Evolutionary conservation across 2,329 filamentous ascomycete genomes (phyloP).

Genomic region (Pseudocercospora pini-densiflorae): DNA sequence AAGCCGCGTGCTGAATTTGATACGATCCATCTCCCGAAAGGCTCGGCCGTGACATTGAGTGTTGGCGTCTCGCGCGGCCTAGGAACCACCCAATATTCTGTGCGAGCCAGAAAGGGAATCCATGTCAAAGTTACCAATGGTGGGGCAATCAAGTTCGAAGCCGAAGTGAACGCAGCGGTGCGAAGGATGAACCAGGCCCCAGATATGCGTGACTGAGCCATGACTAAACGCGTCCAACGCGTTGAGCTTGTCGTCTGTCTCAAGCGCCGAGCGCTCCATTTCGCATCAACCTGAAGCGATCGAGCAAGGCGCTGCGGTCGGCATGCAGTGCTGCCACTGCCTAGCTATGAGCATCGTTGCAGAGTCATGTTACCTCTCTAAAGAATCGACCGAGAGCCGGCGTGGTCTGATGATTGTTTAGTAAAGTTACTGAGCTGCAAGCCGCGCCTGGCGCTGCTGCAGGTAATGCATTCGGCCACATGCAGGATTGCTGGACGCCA

Average conservation of each 20-base stretch:
- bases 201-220: not conserved
- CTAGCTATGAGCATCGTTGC: too few species aligned
- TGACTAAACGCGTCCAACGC: not conserved
- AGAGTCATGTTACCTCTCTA: not conserved
- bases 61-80: not conserved
- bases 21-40: not conserved
- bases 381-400: not conserved
- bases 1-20: not conserved
- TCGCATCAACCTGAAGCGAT: not conserved
- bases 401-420: not conserved
- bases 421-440: not conserved
- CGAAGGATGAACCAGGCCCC: not conserved
- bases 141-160: not conserved
- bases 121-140: not conserved
- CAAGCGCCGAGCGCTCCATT: not conserved
- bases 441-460: conserved; percentile 3
- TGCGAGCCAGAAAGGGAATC: not conserved
- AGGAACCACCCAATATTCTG: not conserved
- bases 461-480: not conserved
- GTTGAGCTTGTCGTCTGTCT: not conserved
- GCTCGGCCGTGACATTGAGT: not conserved
- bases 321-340: not conserved
- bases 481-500: not conserved
- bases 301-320: not conserved
- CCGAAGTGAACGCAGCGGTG: not conserved